Conservation (phyloP, 2,329 filamentous ascomycete species). For the Epicoccum sorghinum region DNA sequence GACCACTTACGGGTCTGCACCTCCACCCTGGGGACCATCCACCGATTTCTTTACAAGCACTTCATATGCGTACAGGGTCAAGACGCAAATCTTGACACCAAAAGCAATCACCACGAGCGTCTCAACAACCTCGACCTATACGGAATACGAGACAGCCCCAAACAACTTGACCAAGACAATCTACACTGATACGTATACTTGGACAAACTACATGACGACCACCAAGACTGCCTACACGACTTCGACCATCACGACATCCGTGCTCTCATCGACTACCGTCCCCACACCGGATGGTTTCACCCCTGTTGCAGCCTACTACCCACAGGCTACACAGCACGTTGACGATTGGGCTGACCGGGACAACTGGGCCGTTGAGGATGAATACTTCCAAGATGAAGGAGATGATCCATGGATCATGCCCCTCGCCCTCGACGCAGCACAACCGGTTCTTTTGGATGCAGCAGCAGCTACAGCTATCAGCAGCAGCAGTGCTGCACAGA, state of each 20-base stretch:
- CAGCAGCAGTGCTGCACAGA: neutral
- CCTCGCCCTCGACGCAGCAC: neutral
- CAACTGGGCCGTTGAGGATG: constrained; percentile 12
- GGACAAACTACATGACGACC: constrained; percentile 10
- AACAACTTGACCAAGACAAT: constrained; percentile 14
- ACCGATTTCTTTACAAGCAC: constrained; percentile 14
- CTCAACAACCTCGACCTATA: constrained; percentile 10
- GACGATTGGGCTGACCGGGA: constrained; percentile 10
- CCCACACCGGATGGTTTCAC: constrained; percentile 10
- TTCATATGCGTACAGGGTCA: constrained; percentile 10
- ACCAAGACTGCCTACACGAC: constrained; percentile 5
- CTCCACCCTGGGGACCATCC: constrained; percentile 10
- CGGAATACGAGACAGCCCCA: constrained; percentile 7
- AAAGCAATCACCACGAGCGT: constrained; percentile 15
- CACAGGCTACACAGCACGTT: constrained; percentile 11
- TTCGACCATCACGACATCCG: constrained; percentile 6
- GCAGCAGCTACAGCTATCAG: neutral
- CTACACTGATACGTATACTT: constrained; percentile 17
- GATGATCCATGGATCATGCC: neutral
- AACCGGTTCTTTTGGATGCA: neutral
- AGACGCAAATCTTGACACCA: constrained; percentile 13
- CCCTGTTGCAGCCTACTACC: constrained; percentile 5
- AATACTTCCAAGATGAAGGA: constrained; percentile 10
- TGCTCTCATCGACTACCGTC: constrained; percentile 1
- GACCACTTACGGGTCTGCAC: constrained; percentile 6